Base-by-base conservation (phyloP, 2,329 filamentous ascomycete species). In the Apiospora malaysiana region DNA sequence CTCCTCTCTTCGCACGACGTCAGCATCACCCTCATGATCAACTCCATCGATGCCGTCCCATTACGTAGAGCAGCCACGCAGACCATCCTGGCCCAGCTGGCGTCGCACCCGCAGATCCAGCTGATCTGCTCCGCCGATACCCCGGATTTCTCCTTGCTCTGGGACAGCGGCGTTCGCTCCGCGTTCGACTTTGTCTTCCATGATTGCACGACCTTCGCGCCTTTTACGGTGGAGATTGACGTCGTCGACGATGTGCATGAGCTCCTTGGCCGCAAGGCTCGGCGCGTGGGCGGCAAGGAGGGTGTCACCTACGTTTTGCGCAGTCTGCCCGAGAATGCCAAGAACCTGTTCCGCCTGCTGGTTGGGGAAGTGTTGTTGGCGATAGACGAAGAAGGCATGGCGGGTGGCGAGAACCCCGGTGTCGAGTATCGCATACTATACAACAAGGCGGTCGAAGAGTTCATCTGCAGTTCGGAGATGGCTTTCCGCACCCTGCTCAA, bases 391-490 rank as follows among this genome's bases (percentile, higher is more conserved):
- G 88, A 89, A n/a, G 85, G 85, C 10, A 84, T 78, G 32, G 76
- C 79, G 2, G 83, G 82, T 23, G 85, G 85, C 21, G 89, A 90
- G 71, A 87, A 88, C 45, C 86, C 89, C 2, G 94, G 93, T 0
- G 90, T 99, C 21, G 95, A 98, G 82, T 98, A 98, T 80, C 88
- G 94, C 27, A 91, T 94, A 76, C 82, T 99, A 74, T 99, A 98
- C 79, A 94, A 97, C 79, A 98, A 97, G 83, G 95, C 96, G 2
- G 92, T 95, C 6, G 95, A 98, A 82, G 94, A 97, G 78, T 98
- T 99, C 81, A 96, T 99, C 68, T 98, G 95, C 80, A 96, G 93
- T 76, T 97, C 93, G 72, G 96, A 98, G 83, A 94, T 98, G 88
- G 94, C 94, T 73, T 98, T 98, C 83, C 88, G 96, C 72, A 97